Evolutionary conservation across 2,329 filamentous ascomycete genomes (phyloP), one percentile per base, ranked within the genome.

Genomic region (Fusarium lyarnte): DNA sequence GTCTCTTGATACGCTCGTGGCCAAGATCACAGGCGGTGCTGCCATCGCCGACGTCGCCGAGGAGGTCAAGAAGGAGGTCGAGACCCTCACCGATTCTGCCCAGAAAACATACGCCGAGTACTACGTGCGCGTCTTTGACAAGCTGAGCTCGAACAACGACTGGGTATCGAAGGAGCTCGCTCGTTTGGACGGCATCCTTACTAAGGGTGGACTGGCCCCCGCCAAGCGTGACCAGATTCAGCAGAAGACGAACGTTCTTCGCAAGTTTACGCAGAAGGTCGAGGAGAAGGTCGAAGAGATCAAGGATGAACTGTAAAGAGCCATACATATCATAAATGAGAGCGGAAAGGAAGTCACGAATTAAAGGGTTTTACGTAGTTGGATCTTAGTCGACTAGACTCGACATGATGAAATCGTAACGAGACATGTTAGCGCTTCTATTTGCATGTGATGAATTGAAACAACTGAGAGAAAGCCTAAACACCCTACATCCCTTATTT

Each of bases 61-160:
- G 46, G 92, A 97, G 83, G 87, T 93, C 58, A 91, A 92, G 85
- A 92, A 92, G 85, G 89, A 90, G 69, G 91, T 91, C 27, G 87
- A 88, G 76, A 85, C 83, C 57, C 81, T 96, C 58, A 89, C 92
- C 84, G 91, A 88, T 58, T 81, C 85, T 69, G 85, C 84, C 17
- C 85, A 90, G 82, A 83, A 92, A 82, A 94, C 93, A 86, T 97
- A 95, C 80, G 94, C 94, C 51, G 89, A 95, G 84, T 99, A 99
- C 89, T 98, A 99, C 83, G 87, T 96, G 81, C 94, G 93, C 81
- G 94, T 97, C 60, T 92, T 96, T 69, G 90, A 93, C 81, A 98
- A 98, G 90, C 85, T 96, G 72, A 87, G 86, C 80, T 87, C 91
- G 82, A 97, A 92, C 84, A 87, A 92, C 69, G 91, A 87, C 58